Conservation (phyloP, 768 basidiomycete species). For the Pisolithus sp. region DNA sequence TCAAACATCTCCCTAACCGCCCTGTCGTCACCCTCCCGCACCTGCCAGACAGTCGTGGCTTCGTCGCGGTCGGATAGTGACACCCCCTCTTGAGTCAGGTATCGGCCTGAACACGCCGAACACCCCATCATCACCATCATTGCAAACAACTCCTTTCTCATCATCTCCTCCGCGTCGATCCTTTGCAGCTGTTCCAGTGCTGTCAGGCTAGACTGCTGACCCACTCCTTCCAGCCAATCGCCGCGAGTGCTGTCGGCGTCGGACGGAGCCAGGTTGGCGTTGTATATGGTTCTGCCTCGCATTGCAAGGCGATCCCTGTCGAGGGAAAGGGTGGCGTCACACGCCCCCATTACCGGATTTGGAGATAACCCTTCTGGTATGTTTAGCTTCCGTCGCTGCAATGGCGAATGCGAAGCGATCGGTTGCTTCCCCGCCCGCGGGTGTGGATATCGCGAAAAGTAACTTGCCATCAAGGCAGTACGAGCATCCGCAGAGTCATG, state of each 20-base stretch:
- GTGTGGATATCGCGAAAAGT: slow-evolving; percentile 18
- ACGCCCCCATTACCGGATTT: background rate
- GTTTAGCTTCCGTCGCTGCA: slow-evolving; percentile 4
- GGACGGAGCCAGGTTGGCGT: background rate
- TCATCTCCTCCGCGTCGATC: slow-evolving; percentile 21
- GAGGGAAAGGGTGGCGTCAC: background rate
- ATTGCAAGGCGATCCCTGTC: slow-evolving; percentile 3
- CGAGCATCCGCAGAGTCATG: slow-evolving; percentile 31
- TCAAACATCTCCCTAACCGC: slow-evolving; percentile 32
- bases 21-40: slow-evolving; percentile 1
- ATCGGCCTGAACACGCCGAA: too few species aligned
- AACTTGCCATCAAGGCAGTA: slow-evolving; percentile 25
- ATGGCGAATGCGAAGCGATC: background rate
- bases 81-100: background rate
- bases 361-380: background rate
- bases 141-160: background rate
- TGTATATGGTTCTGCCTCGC: slow-evolving; percentile 28
- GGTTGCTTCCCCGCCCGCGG: slow-evolving; percentile 12
- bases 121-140: slow-evolving; percentile 3
- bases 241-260: background rate
- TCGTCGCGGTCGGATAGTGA: background rate
- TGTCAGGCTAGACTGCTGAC: background rate
- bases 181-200: slow-evolving; percentile 7
- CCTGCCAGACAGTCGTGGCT: background rate
- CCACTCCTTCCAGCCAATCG: background rate